Evolutionary conservation across 2,329 filamentous ascomycete species (phyloP).

Genomic region (Botrytis paeoniae): DNA sequence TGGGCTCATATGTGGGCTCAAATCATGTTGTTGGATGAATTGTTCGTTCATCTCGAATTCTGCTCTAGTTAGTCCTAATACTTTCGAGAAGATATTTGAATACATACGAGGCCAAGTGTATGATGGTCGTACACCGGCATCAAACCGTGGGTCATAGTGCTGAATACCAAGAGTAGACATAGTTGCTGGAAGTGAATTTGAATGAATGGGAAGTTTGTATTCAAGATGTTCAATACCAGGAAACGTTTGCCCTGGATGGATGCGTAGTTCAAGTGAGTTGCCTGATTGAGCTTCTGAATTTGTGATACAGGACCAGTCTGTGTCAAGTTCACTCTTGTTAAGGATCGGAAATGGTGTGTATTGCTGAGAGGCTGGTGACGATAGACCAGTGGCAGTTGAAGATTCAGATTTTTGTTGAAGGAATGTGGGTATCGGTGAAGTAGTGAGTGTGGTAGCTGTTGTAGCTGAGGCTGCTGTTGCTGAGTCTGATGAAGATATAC

Average conservation of each 20-base stretch:
- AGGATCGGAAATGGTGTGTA: slow-evolving; percentile 34
- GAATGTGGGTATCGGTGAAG: slow-evolving; percentile 18
- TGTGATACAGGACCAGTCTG: slow-evolving; percentile 34
- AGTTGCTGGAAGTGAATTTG: slow-evolving; percentile 21
- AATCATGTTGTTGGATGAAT: slow-evolving; percentile 31
- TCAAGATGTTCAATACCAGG: slow-evolving; percentile 23
- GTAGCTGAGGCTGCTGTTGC: slow-evolving; percentile 26
- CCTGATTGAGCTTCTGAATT: slow-evolving; percentile 31
- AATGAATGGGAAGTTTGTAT: slow-evolving; percentile 24
- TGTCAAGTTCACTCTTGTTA: slow-evolving; percentile 32
- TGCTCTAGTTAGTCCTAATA: slow-evolving; percentile 27
- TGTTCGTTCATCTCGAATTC: slow-evolving; percentile 37
- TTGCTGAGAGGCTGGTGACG: slow-evolving; percentile 29
- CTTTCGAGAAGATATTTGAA: neutral
- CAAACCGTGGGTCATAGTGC: slow-evolving; percentile 36
- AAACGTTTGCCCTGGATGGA: slow-evolving; percentile 32
- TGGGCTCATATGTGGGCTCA: slow-evolving; percentile 26
- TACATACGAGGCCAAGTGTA: slow-evolving; percentile 38
- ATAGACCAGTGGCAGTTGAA: slow-evolving; percentile 19
- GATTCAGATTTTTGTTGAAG: slow-evolving; percentile 10
- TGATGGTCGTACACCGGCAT: slow-evolving; percentile 32
- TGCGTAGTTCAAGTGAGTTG: slow-evolving; percentile 29
- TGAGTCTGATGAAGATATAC: slow-evolving; percentile 27
- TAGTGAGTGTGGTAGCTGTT: slow-evolving; percentile 19
- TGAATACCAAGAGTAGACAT: slow-evolving; percentile 36